Evolutionary conservation across 2,329 filamentous ascomycete genomes (phyloP).

Genomic region (Berkeleyomyces rouxiae): DNA sequence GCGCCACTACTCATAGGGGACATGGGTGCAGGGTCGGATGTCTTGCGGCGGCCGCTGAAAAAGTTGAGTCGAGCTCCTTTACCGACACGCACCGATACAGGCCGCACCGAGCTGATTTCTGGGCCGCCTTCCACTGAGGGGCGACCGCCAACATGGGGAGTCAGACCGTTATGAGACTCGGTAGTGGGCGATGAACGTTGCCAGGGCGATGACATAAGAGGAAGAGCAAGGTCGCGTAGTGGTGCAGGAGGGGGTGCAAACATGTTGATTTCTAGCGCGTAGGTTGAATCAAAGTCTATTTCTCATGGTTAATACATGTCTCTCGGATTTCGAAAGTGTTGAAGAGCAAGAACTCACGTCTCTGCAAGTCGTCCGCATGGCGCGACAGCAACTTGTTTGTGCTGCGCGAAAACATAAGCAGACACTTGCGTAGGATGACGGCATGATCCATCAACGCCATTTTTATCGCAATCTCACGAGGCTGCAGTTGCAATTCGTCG

Average conservation of each 20-base stretch:
- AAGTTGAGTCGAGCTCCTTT: constrained; percentile 41
- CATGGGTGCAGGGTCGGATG: constrained; percentile 5
- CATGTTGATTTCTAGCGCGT: constrained; percentile 47
- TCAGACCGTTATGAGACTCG: not conserved
- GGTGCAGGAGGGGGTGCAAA: constrained; percentile 36
- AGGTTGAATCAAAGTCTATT: constrained; percentile 43
- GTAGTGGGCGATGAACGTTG: constrained; percentile 12
- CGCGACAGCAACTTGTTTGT: constrained; percentile 40
- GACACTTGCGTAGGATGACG: constrained; percentile 67
- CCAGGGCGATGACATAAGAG: constrained; percentile 17
- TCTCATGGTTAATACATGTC: constrained; percentile 15
- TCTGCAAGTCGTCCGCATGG: constrained; percentile 42
- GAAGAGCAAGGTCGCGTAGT: constrained; percentile 33
- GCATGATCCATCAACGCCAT: constrained; percentile 81
- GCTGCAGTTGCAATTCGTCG: constrained; percentile 32
- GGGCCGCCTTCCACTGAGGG: constrained; percentile 2
- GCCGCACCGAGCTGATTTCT: constrained; percentile 10
- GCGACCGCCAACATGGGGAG: not conserved
- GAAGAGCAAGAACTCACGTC: constrained; percentile 35
- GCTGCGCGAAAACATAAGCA: constrained; percentile 51
- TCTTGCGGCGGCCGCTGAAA: constrained; percentile 35
- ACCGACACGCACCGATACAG: constrained; percentile 16
- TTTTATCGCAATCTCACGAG: constrained; percentile 62
- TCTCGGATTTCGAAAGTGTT: not conserved
- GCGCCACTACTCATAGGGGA: constrained; percentile 3